These are phyloP conservation scores for Plenodomus lindquistii DNA, from an alignment of 2,329 filamentous ascomycete genomes.

Conservation along the genomic window DNA sequence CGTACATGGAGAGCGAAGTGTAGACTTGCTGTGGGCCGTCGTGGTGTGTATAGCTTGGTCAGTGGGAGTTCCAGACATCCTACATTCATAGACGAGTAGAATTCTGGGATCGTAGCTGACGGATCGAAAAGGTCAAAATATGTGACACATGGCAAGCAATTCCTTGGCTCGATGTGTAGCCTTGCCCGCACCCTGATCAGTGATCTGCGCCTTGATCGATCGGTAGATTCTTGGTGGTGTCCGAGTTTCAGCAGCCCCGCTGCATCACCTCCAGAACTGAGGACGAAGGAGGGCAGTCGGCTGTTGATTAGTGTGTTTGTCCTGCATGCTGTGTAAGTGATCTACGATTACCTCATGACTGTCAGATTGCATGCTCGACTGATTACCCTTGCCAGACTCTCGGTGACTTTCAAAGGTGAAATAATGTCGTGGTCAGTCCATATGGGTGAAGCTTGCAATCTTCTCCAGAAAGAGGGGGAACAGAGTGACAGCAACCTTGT, in stretches of 20 bases:
- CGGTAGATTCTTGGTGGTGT: slow-evolving; percentile 7
- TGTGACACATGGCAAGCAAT: slow-evolving; percentile 19
- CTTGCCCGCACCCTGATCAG: slow-evolving; percentile 20
- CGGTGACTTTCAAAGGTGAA: slow-evolving; percentile 42
- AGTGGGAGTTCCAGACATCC: background rate
- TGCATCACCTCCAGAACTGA: slow-evolving; percentile 4
- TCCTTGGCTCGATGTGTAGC: slow-evolving; percentile 17
- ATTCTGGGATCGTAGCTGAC: too few species aligned
- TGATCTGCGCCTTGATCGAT: slow-evolving; percentile 26
- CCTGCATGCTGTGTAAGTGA: slow-evolving; percentile 44
- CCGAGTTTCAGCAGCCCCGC: slow-evolving; percentile 7
- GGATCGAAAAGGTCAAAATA: slow-evolving; percentile 16
- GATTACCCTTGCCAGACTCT: slow-evolving; percentile 21
- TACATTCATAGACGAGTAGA: too few species aligned
- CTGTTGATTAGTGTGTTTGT: slow-evolving; percentile 55
- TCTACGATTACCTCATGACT: too few species aligned
- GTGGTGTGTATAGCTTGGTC: slow-evolving; percentile 27
- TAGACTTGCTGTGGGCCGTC: slow-evolving; percentile 25
- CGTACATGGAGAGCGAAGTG: slow-evolving; percentile 25
- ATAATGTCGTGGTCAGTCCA: slow-evolving; percentile 61
- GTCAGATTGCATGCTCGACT: too few species aligned
- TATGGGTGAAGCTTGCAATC: slow-evolving; percentile 60
- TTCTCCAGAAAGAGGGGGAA: slow-evolving; percentile 53
- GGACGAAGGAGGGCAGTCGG: slow-evolving; percentile 56
- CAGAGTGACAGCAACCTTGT: slow-evolving; percentile 57